Evolutionary conservation across 106 monocot genomes (phyloP), one percentile per base, ranked within the genome.

Genomic region (Hemerocallis citrina): DNA sequence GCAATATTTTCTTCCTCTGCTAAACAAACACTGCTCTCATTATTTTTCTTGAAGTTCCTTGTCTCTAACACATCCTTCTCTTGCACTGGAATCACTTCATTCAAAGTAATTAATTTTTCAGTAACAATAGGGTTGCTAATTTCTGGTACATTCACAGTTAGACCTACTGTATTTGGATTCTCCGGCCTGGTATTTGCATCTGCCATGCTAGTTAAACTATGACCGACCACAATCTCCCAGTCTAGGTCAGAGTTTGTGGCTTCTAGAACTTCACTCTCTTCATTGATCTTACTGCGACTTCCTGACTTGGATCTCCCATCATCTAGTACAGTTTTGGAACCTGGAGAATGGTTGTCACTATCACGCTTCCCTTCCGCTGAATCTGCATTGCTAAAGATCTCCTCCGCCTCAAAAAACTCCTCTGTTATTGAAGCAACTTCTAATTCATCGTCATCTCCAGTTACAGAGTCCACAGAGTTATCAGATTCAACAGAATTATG

Each of bases 311-410:
- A 49, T 72, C 13, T 73, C 5, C 12, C 34, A 61, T 64, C 77
- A 52, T 61, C 77, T 13, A 33, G 3, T 17, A 16, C 13, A 65
- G 22, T 66, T 54, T 45, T 72, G 22, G 20, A 46, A 33, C 41
- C 58, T 57, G 60, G 22, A 27, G 55, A 57, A 30, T 63, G 62
- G 64, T 58, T 27, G 51, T 87, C 91, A 36, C 64, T 24, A 54
- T 88, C 84, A n/a, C 59, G 59, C 55, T 66, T 77, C 31, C 37
- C 69, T 59, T 84, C 83, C 43, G 76, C 68, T 55, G 56, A 76
- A 52, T 91, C 91, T 38, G 74, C 68, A 69, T 65, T 77, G 55
- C 76, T 82, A 61, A 85, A 88, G 47, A 82, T 80, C 59, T 99
- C 98, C 72, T 88, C 88, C 51, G 69, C 63, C 42, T 81, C 81